Base-by-base conservation (phyloP, 495 filamentous ascomycete species). In the Chaetomidium leptoderma region DNA sequence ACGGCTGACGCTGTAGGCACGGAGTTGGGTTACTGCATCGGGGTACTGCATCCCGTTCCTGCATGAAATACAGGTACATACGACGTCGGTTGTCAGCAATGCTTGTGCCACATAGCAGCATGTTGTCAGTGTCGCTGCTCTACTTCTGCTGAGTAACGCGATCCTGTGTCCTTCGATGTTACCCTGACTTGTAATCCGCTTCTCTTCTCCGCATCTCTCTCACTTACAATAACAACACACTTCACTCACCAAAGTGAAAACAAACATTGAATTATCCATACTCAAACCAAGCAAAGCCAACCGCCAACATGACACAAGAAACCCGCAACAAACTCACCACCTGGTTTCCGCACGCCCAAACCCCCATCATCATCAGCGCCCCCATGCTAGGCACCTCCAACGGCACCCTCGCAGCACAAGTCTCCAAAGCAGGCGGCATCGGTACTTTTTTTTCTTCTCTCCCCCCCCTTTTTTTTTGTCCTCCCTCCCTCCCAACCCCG, bases 331-430 rank as follows among this genome's bases (percentile, higher is more conserved):
- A 57, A 33, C 60, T 65, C 7, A 55, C 58, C 45, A 44, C 40
- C 5, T 66, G 59, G 61, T 90, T 88, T 60, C 83, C 86, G 49
- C 85, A 82, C 77, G 76, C 76, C 37, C 59, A 74, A 3, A 60
- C 63, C 29, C 88, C 88, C 0, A 71, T 91, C 30, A 74, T 93
- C 19, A 74, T 84, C 47, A 73, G 76, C 63, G 89, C 88, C 13
- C 89, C 89, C 11, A 91, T 93, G 89, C 78, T 81, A 37, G 73
- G 81, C 23, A 80, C 87, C 54, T 77, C 86, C 5, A 82, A 85
- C 29, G 76, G 84, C 9, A 72, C 73, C 36, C 76, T 92, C 0
- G 83, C 87, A 1, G 73, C 83, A 17, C 81, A 83, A 29, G 83
- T 90, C 14, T 84, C 82, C 19, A 75, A 73, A 49, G 86, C 88